phyloP scores from a whole-genome alignment of 163 green algal genomes.

The Scenedesmus sp. region DNA sequence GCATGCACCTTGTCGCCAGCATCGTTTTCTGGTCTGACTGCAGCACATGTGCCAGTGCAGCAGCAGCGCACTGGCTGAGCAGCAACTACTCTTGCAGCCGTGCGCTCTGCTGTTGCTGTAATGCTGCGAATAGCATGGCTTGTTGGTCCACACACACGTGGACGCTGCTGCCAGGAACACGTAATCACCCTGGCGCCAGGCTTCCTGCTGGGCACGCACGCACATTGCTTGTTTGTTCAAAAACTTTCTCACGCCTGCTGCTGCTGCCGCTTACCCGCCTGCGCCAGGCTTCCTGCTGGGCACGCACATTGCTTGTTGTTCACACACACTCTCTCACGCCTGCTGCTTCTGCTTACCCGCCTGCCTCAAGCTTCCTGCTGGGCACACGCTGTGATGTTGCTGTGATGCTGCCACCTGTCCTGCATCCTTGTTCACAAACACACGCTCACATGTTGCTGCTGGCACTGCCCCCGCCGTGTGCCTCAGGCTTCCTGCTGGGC shows the following conservation, averaged over 20 bases:
- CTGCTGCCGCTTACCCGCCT: too few species aligned
- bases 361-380: too few species aligned
- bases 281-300: too few species aligned
- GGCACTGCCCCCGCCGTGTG: too few species aligned
- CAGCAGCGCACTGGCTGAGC: neutral
- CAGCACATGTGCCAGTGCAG: neutral
- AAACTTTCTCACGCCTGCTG: too few species aligned
- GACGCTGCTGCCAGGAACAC: neutral
- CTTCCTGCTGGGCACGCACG: constrained; percentile 94
- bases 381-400: neutral
- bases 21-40: too few species aligned
- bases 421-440: neutral
- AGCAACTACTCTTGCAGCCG: neutral
- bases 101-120: too few species aligned
- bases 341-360: too few species aligned
- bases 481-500: constrained; percentile 94
- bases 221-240: too few species aligned
- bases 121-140: too few species aligned
- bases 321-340: too few species aligned
- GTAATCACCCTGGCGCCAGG: constrained; percentile 62
- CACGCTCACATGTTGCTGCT: neutral
- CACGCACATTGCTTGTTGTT: too few species aligned
- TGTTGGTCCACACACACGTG: neutral
- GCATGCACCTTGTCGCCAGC: neutral
- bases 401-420: neutral